Conservation (phyloP, 805 yeast species). For the Hanseniaspora lachancei region DNA sequence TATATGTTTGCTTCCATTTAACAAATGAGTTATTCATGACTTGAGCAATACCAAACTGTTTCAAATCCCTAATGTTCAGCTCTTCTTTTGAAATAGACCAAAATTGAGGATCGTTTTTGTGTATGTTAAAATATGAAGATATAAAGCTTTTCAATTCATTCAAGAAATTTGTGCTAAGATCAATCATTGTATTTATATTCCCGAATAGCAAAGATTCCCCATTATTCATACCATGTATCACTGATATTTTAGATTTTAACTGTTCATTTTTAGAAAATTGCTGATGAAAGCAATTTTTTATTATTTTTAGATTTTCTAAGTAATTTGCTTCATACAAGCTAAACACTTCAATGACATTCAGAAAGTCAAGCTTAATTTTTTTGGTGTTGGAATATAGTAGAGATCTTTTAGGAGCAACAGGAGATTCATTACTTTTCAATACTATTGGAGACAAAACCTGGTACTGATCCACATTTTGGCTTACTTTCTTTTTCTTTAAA, state of each 20-base stretch:
- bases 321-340: constrained; percentile 25
- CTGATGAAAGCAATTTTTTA: constrained; percentile 26
- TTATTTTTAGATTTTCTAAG: constrained; percentile 22
- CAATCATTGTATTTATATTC: constrained; percentile 30
- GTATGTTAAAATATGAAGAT: background rate
- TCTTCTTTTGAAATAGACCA: constrained; percentile 15
- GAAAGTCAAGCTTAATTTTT: background rate
- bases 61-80: constrained; percentile 1
- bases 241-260: constrained; percentile 23
- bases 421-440: constrained; percentile 16
- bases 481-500: background rate
- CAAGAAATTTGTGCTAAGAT: constrained; percentile 27
- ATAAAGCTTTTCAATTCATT: constrained; percentile 14
- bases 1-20: constrained; percentile 27
- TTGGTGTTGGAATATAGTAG: background rate
- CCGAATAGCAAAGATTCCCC: constrained; percentile 34
- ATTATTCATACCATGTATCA: constrained; percentile 14
- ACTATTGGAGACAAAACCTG: constrained; percentile 30
- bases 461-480: constrained; percentile 14
- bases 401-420: constrained; percentile 7
- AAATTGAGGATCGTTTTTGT: background rate
- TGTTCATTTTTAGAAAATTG: constrained; percentile 23
- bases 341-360: background rate
- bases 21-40: constrained; percentile 24
- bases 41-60: constrained; percentile 23